Evolutionary conservation across 1,284 basidiomycete species (phyloP).

Genomic region (Coniferiporia sulphurascens): DNA sequence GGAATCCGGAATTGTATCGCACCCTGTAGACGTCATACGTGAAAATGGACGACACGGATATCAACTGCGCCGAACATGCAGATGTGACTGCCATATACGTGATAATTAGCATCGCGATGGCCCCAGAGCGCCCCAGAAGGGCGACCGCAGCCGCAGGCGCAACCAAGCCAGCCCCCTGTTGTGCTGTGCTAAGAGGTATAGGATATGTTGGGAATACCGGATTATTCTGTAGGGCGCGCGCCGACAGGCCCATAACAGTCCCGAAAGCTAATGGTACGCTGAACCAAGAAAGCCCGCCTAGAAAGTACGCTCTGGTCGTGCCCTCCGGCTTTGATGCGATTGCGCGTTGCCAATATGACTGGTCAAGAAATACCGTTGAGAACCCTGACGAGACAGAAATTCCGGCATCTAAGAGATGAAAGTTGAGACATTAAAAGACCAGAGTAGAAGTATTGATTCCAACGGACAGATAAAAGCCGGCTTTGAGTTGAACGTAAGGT

Average conservation of each 20-base stretch:
- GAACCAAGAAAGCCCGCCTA: slow-evolving; percentile 61
- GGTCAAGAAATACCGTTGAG: slow-evolving; percentile 29
- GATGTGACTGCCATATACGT: slow-evolving; percentile 57
- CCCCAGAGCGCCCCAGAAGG: slow-evolving; percentile 48
- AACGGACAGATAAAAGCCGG: slow-evolving; percentile 47
- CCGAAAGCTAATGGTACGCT: slow-evolving; percentile 56
- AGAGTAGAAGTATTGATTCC: neutral
- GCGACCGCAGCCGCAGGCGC: slow-evolving; percentile 49
- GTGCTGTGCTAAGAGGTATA: slow-evolving; percentile 41
- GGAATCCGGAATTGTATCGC: neutral
- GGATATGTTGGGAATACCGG: slow-evolving; percentile 52
- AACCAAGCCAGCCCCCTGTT: slow-evolving; percentile 48
- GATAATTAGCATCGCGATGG: slow-evolving; percentile 46
- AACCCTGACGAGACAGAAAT: slow-evolving; percentile 14
- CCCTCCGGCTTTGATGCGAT: slow-evolving; percentile 25
- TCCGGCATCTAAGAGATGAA: slow-evolving; percentile 8
- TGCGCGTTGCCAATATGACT: slow-evolving; percentile 28
- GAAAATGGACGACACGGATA: slow-evolving; percentile 43
- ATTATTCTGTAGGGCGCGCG: slow-evolving; percentile 44
- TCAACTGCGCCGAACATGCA: slow-evolving; percentile 54
- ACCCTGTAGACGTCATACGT: slow-evolving; percentile 18
- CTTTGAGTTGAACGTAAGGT: slow-evolving; percentile 61
- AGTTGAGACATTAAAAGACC: neutral
- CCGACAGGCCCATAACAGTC: slow-evolving; percentile 51
- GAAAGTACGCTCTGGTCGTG: slow-evolving; percentile 31